phyloP scores from a whole-genome alignment of 192 early-diverging fungal species.

The Chytriomyces confervae region DNA sequence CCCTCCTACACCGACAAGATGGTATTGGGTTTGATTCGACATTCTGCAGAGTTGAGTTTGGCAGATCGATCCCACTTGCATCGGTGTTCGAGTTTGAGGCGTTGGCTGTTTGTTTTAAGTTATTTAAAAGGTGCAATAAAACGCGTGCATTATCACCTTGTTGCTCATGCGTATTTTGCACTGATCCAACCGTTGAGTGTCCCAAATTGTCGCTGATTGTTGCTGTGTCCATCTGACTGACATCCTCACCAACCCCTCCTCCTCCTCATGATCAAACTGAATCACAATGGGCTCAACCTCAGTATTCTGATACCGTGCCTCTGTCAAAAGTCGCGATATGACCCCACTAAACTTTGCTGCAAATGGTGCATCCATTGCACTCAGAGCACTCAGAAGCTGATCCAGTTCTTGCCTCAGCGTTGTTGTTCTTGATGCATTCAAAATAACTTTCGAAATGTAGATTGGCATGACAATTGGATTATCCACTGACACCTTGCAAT shows the following conservation, averaged over 20 bases:
- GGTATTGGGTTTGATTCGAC: no score
- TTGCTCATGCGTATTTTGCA: neutral
- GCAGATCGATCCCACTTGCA: neutral
- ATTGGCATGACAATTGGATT: neutral
- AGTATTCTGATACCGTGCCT: neutral
- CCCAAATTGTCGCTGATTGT: neutral
- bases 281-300: neutral
- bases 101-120: neutral
- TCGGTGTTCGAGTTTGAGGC: neutral
- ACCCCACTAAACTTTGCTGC: neutral
- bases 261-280: neutral
- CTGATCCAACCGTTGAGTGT: no score
- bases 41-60: neutral
- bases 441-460: neutral
- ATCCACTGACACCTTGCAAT: slow-evolving; percentile 1
- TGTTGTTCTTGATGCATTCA: neutral
- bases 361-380: no score
- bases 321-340: neutral
- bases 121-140: no score
- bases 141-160: no score
- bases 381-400: neutral
- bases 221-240: neutral
- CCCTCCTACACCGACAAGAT: no score
- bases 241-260: neutral
- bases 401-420: neutral